A percentile compares a stretch with the other conserved stretches of the same genome.
These are phyloP conservation scores for Westerdykella ornata DNA, from an alignment of 2,329 filamentous ascomycete genomes.

Conservation along the genomic window DNA sequence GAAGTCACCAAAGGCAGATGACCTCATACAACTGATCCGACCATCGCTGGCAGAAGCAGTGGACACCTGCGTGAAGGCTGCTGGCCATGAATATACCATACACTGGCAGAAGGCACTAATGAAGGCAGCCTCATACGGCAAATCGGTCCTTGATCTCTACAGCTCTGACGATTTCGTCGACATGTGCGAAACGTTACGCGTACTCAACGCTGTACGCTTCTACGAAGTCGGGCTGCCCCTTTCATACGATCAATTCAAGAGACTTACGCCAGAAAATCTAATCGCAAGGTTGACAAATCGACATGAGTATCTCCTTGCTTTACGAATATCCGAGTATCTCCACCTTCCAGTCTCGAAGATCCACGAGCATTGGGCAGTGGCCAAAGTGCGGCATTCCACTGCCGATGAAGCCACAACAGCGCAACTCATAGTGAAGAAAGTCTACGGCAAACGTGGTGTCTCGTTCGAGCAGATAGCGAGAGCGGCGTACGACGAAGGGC, in stretches of 20 bases:
- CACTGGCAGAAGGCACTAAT: constrained; percentile 93
- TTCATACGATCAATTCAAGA: constrained; percentile 89
- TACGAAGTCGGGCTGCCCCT: constrained; percentile 86
- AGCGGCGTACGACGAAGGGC: constrained; percentile 89
- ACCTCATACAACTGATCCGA: constrained; percentile 92
- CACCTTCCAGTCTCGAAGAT: constrained; percentile 81
- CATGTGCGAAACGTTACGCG: constrained; percentile 89
- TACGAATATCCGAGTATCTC: constrained; percentile 82
- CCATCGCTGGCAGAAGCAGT: constrained; percentile 85
- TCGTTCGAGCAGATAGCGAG: constrained; percentile 93
- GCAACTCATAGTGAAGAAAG: constrained; percentile 73
- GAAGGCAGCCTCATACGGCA: constrained; percentile 95
- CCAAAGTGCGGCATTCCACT: constrained; percentile 79
- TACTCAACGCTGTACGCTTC: constrained; percentile 85
- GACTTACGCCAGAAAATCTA: constrained; percentile 82
- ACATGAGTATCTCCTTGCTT: constrained; percentile 82
- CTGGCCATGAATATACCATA: constrained; percentile 81
- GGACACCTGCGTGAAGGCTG: constrained; percentile 86
- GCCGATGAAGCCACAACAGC: constrained; percentile 88
- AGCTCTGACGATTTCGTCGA: constrained; percentile 98
- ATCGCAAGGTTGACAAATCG: constrained; percentile 79
- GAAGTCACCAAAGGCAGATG: constrained; percentile 93
- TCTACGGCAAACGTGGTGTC: constrained; percentile 82
- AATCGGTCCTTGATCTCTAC: constrained; percentile 93
- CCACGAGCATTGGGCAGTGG: constrained; percentile 93